Evolutionary conservation across 371 early-diverging fungal species (phyloP).

Genomic region (Saksenaea vasiformis): DNA sequence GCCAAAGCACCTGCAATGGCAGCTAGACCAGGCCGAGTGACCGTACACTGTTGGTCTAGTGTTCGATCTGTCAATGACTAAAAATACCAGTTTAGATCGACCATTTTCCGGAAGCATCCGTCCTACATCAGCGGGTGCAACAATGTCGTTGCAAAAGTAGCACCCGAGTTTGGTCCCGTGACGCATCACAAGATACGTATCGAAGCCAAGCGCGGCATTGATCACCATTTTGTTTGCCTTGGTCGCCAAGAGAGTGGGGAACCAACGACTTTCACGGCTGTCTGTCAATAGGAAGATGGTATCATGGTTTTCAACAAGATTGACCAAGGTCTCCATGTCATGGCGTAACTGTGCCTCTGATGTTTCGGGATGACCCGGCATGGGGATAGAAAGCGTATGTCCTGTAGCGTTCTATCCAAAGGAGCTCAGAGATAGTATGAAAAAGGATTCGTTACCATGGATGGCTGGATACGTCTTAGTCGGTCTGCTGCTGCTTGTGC

Average conservation of each 20-base stretch:
- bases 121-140: slow-evolving; percentile 89
- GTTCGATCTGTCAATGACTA: slow-evolving; percentile 92
- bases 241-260: slow-evolving; percentile 87
- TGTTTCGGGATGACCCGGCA: slow-evolving; percentile 88
- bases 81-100: not conserved
- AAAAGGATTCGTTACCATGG: slow-evolving; percentile 55
- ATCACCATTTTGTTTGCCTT: slow-evolving; percentile 73
- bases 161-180: slow-evolving; percentile 88
- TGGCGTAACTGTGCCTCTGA: slow-evolving; percentile 41
- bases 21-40: slow-evolving; percentile 93
- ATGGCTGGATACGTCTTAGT: slow-evolving; percentile 77
- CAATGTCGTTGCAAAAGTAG: slow-evolving; percentile 96
- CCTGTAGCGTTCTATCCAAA: slow-evolving; percentile 66
- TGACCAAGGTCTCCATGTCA: slow-evolving; percentile 58
- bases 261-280: slow-evolving; percentile 94
- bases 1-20: slow-evolving; percentile 84
- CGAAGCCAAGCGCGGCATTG: slow-evolving; percentile 95
- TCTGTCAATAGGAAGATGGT: slow-evolving; percentile 91
- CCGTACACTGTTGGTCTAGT: slow-evolving; percentile 97
- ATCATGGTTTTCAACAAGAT: slow-evolving; percentile 78
- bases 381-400: slow-evolving; percentile 78
- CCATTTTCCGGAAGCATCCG: too few relatives aligned
- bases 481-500: slow-evolving; percentile 84
- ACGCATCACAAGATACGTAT: slow-evolving; percentile 95
- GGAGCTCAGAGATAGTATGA: not conserved